These are phyloP conservation scores for Paramecium sexaurelia DNA, from an alignment of 73 alveolate genomes.

Conservation along the genomic window DNA sequence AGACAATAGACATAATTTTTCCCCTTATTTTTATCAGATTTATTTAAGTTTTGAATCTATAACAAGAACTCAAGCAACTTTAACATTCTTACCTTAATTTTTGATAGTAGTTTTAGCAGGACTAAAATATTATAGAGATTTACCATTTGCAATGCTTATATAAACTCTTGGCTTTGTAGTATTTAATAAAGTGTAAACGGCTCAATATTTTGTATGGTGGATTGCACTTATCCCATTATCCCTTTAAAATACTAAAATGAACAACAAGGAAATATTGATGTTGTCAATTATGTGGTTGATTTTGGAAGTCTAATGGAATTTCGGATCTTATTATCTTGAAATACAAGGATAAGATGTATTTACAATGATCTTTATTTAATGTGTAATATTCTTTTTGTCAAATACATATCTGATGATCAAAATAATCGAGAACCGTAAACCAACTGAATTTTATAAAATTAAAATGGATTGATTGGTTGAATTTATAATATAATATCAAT, in stretches of 20 bases:
- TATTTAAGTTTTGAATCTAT: slow-evolving; percentile 84
- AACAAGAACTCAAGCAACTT: slow-evolving; percentile 75
- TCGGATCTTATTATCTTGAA: slow-evolving; percentile 64
- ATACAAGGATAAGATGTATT: slow-evolving; percentile 59
- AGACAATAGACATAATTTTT: slow-evolving; percentile 96
- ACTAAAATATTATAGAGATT: slow-evolving; percentile 78
- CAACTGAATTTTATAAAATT: neutral
- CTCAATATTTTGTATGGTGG: slow-evolving; percentile 81
- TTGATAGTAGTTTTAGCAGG: slow-evolving; percentile 79
- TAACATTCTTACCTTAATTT: slow-evolving; percentile 92
- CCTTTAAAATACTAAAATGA: slow-evolving; percentile 43
- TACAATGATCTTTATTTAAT: slow-evolving; percentile 21
- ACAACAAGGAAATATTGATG: neutral
- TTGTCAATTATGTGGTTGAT: slow-evolving; percentile 45
- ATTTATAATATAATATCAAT: neutral
- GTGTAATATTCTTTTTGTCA: neutral
- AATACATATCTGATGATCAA: slow-evolving; percentile 27
- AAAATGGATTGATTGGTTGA: neutral
- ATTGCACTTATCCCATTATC: slow-evolving; percentile 60
- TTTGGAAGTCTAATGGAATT: slow-evolving; percentile 65
- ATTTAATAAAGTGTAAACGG: slow-evolving; percentile 96
- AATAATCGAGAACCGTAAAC: neutral
- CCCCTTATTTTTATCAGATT: slow-evolving; percentile 90
- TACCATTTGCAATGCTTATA: slow-evolving; percentile 82
- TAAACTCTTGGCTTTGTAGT: slow-evolving; percentile 91